A percentile compares a stretch with the other conserved stretches of the same genome.
These are phyloP conservation scores for Hypholoma sublateritium DNA, from an alignment of 768 basidiomycete species.

Conservation along the genomic window DNA sequence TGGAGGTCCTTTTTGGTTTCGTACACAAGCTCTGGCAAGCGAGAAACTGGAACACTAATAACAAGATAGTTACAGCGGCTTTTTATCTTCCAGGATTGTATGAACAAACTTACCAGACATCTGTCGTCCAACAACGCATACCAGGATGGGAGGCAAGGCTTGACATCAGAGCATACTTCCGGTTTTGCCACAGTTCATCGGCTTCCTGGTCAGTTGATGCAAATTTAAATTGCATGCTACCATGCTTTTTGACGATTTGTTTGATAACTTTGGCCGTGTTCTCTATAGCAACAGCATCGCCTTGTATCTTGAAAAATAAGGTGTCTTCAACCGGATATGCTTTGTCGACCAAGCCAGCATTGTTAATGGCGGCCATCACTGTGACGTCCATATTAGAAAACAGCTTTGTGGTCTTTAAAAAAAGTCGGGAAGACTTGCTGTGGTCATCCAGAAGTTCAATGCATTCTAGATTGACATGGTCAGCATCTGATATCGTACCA, in stretches of 20 bases:
- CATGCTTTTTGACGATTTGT: slow-evolving; percentile 64
- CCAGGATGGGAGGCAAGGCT: slow-evolving; percentile 66
- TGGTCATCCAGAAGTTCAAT: slow-evolving; percentile 83
- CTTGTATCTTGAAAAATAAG: slow-evolving; percentile 92
- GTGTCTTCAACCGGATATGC: slow-evolving; percentile 74
- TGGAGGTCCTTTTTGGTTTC: slow-evolving; percentile 81
- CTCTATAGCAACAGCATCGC: slow-evolving; percentile 57
- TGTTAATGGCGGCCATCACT: slow-evolving; percentile 82
- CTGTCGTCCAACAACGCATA: slow-evolving; percentile 78
- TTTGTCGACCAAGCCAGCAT: slow-evolving; percentile 55
- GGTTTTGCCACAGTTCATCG: slow-evolving; percentile 76
- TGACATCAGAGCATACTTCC: slow-evolving; percentile 81
- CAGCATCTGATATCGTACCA: not conserved
- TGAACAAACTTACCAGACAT: slow-evolving; percentile 70
- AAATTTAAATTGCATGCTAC: slow-evolving; percentile 67
- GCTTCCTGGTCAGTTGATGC: slow-evolving; percentile 77
- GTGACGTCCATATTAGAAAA: not conserved
- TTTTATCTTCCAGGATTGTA: not conserved
- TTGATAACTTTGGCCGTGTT: slow-evolving; percentile 60
- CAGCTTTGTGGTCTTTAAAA: not conserved
- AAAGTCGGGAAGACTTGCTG: slow-evolving; percentile 37
- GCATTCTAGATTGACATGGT: slow-evolving; percentile 55
- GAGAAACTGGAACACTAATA: slow-evolving; percentile 65
- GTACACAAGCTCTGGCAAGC: slow-evolving; percentile 65
- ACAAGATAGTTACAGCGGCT: not conserved